These are phyloP conservation scores for Rhizopus microsporus DNA, from an alignment of 371 early-diverging fungal genomes.

Conservation along the genomic window DNA sequence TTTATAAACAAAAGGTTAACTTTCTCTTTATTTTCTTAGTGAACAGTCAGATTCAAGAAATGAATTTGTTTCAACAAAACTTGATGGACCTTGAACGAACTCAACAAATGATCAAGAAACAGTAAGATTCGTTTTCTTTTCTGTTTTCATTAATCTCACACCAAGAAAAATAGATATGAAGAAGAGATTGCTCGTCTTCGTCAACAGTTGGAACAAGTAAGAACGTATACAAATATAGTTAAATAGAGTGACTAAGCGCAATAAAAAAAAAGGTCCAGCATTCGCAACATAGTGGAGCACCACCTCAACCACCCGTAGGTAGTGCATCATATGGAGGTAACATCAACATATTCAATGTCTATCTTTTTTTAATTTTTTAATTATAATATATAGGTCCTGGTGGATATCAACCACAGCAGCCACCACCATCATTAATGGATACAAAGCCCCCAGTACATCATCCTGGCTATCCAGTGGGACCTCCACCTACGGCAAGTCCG, in stretches of 20 bases:
- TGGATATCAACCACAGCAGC: slow-evolving; percentile 26
- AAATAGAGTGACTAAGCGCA: slow-evolving; percentile 1
- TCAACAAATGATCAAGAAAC: slow-evolving; percentile 74
- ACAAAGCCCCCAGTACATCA: slow-evolving; percentile 32
- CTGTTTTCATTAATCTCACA: no score
- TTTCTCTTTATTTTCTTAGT: slow-evolving; percentile 42
- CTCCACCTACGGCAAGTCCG: slow-evolving; percentile 18
- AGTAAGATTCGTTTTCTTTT: slow-evolving; percentile 40
- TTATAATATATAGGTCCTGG: slow-evolving; percentile 22
- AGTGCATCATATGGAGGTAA: slow-evolving; percentile 14
- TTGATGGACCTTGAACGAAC: slow-evolving; percentile 80
- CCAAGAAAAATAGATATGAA: slow-evolving; percentile 51
- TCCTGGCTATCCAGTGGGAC: slow-evolving; percentile 23
- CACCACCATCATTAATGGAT: slow-evolving; percentile 32
- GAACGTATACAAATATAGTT: neutral
- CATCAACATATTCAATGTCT: neutral
- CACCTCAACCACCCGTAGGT: slow-evolving; percentile 26
- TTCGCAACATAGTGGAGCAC: slow-evolving; percentile 23
- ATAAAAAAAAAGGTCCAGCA: slow-evolving; percentile 4
- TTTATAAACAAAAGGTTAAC: neutral
- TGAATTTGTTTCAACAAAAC: slow-evolving; percentile 74
- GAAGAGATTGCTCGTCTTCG: slow-evolving; percentile 50
- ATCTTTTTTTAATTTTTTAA: neutral
- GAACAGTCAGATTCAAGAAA: slow-evolving; percentile 77
- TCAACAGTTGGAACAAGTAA: slow-evolving; percentile 44